phyloP scores from a whole-genome alignment of 176 grass and related monocot species.

The Chloris gayana region DNA sequence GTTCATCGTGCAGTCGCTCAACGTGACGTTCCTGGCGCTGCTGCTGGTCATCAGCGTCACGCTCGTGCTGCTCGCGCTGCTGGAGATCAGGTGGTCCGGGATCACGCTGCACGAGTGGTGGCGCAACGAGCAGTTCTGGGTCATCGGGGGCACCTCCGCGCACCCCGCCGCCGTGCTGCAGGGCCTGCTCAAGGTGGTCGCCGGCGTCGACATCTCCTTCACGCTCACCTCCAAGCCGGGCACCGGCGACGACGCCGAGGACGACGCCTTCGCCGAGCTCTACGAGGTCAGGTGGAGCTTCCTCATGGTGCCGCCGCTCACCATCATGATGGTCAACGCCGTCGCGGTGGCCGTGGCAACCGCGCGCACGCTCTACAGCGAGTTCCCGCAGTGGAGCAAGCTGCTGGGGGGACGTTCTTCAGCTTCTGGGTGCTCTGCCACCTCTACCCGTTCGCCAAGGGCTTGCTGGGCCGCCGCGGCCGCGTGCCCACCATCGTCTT shows the following conservation, averaged over 20 bases:
- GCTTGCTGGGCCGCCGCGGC: conserved; percentile 83
- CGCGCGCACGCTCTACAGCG: conserved; percentile 82
- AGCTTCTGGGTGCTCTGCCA: conserved; percentile 98
- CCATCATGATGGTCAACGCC: conserved; percentile 92
- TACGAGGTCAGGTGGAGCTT: conserved; percentile 88
- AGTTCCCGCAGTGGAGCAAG: conserved; percentile 94
- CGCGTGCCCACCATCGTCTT: conserved; percentile 93
- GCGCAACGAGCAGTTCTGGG: conserved; percentile 98
- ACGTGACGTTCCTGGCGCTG: conserved; percentile 68
- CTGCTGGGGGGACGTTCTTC: conserved; percentile 93
- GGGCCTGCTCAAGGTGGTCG: conserved; percentile 89
- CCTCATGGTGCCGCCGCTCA: conserved; percentile 88
- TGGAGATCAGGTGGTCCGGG: conserved; percentile 96
- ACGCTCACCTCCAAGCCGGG: conserved; percentile 77
- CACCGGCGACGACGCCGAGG: conserved; percentile 43
- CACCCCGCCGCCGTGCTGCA: conserved; percentile 84
- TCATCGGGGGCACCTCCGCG: conserved; percentile 92
- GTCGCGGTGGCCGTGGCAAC: conserved; percentile 69
- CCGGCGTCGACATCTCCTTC: conserved; percentile 94
- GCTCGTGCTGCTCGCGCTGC: conserved; percentile 78
- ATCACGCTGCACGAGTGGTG: conserved; percentile 98
- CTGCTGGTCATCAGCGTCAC: conserved; percentile 79
- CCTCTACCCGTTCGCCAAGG: conserved; percentile 96
- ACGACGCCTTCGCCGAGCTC: conserved; percentile 74
- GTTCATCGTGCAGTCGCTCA: conserved; percentile 84